Percentiles rank a stretch among this genome's conserved stretches.
These are phyloP conservation scores for Penicillium expansum DNA, from an alignment of 2,329 filamentous ascomycete species.

Conservation along the genomic window DNA sequence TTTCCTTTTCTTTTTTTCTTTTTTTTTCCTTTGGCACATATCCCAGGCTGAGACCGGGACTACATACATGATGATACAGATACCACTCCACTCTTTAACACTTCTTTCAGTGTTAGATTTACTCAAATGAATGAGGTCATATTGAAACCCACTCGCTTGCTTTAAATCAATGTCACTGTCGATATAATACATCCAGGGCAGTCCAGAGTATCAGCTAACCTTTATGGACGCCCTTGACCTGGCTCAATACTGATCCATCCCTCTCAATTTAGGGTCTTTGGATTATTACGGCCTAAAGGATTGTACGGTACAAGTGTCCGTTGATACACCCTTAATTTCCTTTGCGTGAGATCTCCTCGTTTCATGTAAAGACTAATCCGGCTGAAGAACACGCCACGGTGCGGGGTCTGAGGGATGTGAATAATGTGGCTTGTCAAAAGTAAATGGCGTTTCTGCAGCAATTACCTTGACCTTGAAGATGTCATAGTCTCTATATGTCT, in stretches of 20 bases:
- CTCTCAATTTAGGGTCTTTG: no score
- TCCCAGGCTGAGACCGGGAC: slow-evolving; percentile 8
- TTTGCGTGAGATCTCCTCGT: not conserved
- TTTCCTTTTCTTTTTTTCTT: slow-evolving; percentile 4
- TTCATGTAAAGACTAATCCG: not conserved
- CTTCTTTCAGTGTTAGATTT: not conserved
- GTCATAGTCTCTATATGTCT: no score
- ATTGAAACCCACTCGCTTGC: not conserved
- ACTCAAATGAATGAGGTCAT: not conserved
- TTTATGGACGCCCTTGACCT: no score
- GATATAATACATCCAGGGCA: not conserved
- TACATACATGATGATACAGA: slow-evolving; percentile 17
- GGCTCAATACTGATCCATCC: no score
- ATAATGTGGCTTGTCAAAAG: not conserved
- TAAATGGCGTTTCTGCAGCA: not conserved
- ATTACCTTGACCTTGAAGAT: not conserved
- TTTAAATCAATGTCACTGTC: not conserved
- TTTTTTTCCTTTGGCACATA: slow-evolving; percentile 2
- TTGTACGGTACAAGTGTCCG: no score
- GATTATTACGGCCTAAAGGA: no score
- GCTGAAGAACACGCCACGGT: not conserved
- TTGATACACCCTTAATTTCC: no score
- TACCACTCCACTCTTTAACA: slow-evolving; percentile 25
- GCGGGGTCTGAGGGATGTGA: not conserved
- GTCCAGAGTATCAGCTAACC: not conserved